These are phyloP conservation scores for Irpex rosettiformis DNA, from an alignment of 1,284 basidiomycete genomes.

Conservation along the genomic window DNA sequence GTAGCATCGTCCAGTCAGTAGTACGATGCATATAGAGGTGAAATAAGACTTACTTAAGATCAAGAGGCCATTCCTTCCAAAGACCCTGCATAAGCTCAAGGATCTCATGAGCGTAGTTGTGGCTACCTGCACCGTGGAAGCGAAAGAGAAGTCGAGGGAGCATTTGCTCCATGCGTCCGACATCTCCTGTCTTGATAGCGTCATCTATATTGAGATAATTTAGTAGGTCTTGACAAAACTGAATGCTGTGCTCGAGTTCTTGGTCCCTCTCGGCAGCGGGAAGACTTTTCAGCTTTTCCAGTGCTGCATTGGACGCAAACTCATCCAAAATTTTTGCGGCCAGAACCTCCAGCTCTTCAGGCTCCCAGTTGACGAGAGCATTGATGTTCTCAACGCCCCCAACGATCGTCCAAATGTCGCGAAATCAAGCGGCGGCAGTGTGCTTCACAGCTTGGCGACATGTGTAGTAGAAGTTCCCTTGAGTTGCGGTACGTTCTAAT, in stretches of 20 bases:
- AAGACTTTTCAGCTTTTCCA: constrained; percentile 11
- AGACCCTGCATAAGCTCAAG: constrained; percentile 35
- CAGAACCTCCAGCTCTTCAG: constrained; percentile 21
- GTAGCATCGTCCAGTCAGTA: neutral
- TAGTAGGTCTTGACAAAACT: constrained; percentile 33
- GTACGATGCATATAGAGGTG: neutral
- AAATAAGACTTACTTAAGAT: constrained; percentile 23
- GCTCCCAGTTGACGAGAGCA: constrained; percentile 21
- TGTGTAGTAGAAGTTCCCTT: constrained; percentile 31
- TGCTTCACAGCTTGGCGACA: constrained; percentile 29
- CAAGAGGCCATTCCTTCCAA: constrained; percentile 29
- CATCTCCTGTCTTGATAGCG: constrained; percentile 34
- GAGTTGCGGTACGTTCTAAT: constrained; percentile 8
- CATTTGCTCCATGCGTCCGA: constrained; percentile 33
- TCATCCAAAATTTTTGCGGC: constrained; percentile 12
- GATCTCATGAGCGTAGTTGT: constrained; percentile 30
- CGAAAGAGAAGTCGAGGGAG: constrained; percentile 28
- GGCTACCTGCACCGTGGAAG: constrained; percentile 29
- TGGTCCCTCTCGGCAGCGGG: constrained; percentile 24
- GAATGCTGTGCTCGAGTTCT: constrained; percentile 21
- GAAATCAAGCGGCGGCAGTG: constrained; percentile 30
- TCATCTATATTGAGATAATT: constrained; percentile 30
- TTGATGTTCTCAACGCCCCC: constrained; percentile 15
- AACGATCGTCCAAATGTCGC: constrained; percentile 24
- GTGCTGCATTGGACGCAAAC: constrained; percentile 1